Conservation (phyloP, 2,329 filamentous ascomycete species). For the Pseudogymnoascus sp. region DNA sequence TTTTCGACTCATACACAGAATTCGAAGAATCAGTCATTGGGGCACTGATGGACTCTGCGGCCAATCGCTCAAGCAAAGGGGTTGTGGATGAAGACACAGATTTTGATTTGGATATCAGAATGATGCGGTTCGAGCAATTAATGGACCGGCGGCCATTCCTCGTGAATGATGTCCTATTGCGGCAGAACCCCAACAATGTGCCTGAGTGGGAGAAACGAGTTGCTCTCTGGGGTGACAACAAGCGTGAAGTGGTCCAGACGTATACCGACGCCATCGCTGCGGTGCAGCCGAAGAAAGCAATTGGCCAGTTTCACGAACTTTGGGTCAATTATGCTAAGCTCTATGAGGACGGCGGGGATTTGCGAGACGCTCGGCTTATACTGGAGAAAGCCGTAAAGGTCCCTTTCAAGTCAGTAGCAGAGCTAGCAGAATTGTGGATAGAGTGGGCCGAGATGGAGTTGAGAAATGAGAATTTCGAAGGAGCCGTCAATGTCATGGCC, state of each 20-base stretch:
- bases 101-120: constrained; percentile 88
- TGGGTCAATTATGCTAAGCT: constrained; percentile 98
- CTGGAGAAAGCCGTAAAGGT: constrained; percentile 98
- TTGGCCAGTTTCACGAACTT: constrained; percentile 86
- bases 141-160: constrained; percentile 96
- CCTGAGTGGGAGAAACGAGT: constrained; percentile 96
- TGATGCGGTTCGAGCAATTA: constrained; percentile 95
- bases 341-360: constrained; percentile 80
- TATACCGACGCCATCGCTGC: constrained; percentile 92
- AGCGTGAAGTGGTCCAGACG: constrained; percentile 81
- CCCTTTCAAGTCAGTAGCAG: constrained; percentile 93
- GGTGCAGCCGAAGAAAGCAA: constrained; percentile 87
- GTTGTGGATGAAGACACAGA: constrained; percentile 75
- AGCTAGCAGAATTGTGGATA: constrained; percentile 97
- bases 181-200: constrained; percentile 95
- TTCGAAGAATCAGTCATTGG: constrained; percentile 95
- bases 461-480: constrained; percentile 90
- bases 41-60: constrained; percentile 81
- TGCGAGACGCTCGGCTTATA: constrained; percentile 80
- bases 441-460: constrained; percentile 99
- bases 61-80: constrained; percentile 70
- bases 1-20: constrained; percentile 94
- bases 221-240: constrained; percentile 91
- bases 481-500: constrained; percentile 90
- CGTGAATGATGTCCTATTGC: constrained; percentile 87